Percentiles rank a stretch among this genome's conserved stretches.
Conservation (phyloP, 176 grass and related monocot species). For the Phoenix dactylifera region DNA sequence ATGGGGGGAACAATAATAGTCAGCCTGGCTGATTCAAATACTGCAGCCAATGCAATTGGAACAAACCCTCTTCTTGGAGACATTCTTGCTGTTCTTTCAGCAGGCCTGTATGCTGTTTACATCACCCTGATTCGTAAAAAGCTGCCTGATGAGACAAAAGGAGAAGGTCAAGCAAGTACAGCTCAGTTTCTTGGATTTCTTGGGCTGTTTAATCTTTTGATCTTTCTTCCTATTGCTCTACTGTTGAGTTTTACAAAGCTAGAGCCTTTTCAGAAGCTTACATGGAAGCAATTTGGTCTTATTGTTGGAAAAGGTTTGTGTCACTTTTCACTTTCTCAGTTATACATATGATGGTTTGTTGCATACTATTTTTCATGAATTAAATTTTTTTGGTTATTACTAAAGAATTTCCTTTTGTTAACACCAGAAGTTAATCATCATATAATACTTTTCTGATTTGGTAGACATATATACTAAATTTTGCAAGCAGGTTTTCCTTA, state of each 20-base stretch:
- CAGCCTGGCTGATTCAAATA: constrained; percentile 72
- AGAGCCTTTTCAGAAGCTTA: constrained; percentile 76
- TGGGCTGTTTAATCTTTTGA: constrained; percentile 77
- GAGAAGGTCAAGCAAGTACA: constrained; percentile 86
- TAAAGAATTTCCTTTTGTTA: too few relatives aligned
- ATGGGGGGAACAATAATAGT: constrained; percentile 96
- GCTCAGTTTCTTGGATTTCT: constrained; percentile 95
- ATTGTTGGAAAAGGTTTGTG: constrained; percentile 87
- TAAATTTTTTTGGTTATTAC: too few relatives aligned
- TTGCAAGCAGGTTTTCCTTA: too few relatives aligned
- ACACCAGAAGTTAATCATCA: too few relatives aligned
- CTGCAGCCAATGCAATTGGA: constrained; percentile 42
- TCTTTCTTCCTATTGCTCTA: constrained; percentile 81
- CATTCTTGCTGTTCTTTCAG: constrained; percentile 74
- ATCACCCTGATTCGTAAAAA: constrained; percentile 92
- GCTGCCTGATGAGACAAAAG: constrained; percentile 85
- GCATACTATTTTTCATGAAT: too few relatives aligned
- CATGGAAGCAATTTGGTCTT: constrained; percentile 91
- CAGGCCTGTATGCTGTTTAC: constrained; percentile 77
- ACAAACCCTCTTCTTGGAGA: constrained; percentile 85
- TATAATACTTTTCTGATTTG: too few relatives aligned
- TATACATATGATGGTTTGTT: too few relatives aligned
- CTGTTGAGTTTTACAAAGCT: constrained; percentile 74
- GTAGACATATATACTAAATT: too few relatives aligned
- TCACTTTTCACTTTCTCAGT: neutral